Conservation (phyloP, 1,139 yeast genomes). For the Magnusiomyces ingens region DNA sequence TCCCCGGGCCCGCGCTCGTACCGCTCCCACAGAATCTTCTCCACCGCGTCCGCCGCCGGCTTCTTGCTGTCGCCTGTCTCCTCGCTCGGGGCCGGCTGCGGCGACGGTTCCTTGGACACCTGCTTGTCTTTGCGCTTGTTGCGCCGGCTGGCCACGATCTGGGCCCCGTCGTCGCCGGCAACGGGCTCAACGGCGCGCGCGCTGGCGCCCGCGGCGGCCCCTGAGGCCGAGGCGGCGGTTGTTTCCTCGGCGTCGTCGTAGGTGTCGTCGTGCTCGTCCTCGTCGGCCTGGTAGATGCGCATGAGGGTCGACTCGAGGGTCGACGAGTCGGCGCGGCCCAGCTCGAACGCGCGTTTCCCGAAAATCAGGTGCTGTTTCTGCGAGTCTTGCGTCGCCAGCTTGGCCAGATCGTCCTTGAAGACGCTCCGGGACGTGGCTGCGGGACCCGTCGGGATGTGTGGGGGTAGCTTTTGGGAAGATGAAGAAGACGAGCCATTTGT, state of each 20-base stretch:
- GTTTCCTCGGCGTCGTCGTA: slow-evolving; percentile 62
- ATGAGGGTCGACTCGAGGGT: slow-evolving; percentile 60
- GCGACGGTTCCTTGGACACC: neutral
- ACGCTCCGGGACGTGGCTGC: slow-evolving; percentile 22
- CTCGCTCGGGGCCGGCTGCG: neutral
- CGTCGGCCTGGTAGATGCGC: slow-evolving; percentile 64
- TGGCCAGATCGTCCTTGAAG: slow-evolving; percentile 31
- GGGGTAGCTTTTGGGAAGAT: neutral
- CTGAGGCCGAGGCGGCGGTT: too few relatives aligned
- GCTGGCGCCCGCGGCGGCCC: slow-evolving; percentile 7
- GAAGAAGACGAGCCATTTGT: neutral
- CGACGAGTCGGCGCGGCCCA: slow-evolving; percentile 12
- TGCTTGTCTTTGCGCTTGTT: neutral
- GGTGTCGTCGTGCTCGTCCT: slow-evolving; percentile 77
- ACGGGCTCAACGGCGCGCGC: slow-evolving; percentile 33
- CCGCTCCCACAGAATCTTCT: slow-evolving; percentile 50
- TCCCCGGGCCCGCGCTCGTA: slow-evolving; percentile 47
- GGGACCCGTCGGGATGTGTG: slow-evolving; percentile 7
- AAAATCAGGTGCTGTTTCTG: slow-evolving; percentile 18
- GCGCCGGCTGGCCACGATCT: neutral
- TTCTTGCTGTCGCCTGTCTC: neutral
- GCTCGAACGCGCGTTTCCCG: slow-evolving; percentile 29
- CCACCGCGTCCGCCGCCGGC: slow-evolving; percentile 35
- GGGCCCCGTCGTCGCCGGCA: neutral
- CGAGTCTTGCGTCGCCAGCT: slow-evolving; percentile 29